Evolutionary conservation across 1,284 basidiomycete genomes (phyloP), one percentile per base, ranked within the genome.

Genomic region (Cryptococcus jaspeensis): DNA sequence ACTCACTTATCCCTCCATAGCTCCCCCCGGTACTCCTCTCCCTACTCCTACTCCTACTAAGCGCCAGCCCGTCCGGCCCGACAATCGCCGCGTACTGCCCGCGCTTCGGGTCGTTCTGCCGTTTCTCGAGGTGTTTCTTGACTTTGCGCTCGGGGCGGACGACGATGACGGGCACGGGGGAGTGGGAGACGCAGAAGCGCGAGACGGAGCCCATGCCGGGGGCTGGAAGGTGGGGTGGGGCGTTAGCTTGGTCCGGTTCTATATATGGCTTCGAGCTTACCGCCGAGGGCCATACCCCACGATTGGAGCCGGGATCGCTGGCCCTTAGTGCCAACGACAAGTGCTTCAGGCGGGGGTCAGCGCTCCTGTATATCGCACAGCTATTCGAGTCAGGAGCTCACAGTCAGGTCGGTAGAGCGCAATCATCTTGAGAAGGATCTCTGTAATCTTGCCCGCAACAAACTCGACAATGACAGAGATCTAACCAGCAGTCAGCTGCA

Each of bases 391-490:
- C 7, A 37, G 11, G 25, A 12, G 69, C 75, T 72, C 50, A 75
- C 75, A 92, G 75, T 99, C 94, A 1, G 95, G 95, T 44, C 93
- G 86, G 72, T 99, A 98, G 39, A 98, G 84, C 2, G 92, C 90
- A 61, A 98, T 95, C 64, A 99, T 84, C 48, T 92, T 87, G 69
- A 93, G 89, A 60, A 98, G 87, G 9, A 90, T 93, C 55, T 88
- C 85, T 0, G 90, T 89, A 6, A 96, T 86, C 60, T 87, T 87
- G 36, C 95, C 95, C 0, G 92, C 90, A 41, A 97, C 89, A 70
- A 91, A 94, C 79, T 98, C 95, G 55, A 98, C 86, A 49, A 96
- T 88, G 60, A 98, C 85, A 0, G 90, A 94, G 37, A 98, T 84
- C 87, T 90, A 64, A 9, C 23, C 40, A 23, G 37, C 20, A 11